Evolutionary conservation across 108 stramenopile genomes (phyloP).

Genomic region (Skeletonema marinoi): DNA sequence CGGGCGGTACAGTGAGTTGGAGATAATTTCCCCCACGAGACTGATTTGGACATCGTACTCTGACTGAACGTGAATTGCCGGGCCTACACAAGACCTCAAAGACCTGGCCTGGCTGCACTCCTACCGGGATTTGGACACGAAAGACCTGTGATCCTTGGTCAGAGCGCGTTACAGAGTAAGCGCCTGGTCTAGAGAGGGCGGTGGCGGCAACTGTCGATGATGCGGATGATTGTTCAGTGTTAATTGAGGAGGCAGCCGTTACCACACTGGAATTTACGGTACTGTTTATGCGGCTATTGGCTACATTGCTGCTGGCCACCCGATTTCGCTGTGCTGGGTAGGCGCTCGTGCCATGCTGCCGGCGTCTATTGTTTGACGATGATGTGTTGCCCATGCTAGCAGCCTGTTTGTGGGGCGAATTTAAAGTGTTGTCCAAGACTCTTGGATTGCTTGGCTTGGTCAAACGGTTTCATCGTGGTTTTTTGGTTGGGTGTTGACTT

Average conservation of each 20-base stretch:
- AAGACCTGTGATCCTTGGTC: constrained; percentile 71
- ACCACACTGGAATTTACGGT: neutral
- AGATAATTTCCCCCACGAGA: constrained; percentile 77
- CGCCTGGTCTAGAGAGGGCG: constrained; percentile 50
- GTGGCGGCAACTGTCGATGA: constrained; percentile 1
- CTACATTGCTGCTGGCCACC: neutral
- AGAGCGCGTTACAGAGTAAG: constrained; percentile 63
- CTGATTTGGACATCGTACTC: constrained; percentile 78
- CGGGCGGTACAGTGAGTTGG: constrained; percentile 83
- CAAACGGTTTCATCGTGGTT: neutral
- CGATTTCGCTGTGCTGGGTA: neutral
- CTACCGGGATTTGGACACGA: constrained; percentile 79
- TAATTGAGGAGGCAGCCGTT: neutral
- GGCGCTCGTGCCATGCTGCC: neutral
- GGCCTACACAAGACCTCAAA: constrained; percentile 71
- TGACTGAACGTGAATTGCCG: constrained; percentile 64
- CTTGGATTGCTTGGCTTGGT: no score
- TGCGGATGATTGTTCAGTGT: neutral
- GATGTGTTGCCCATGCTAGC: neutral
- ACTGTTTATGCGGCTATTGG: neutral
- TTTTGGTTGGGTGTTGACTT: neutral
- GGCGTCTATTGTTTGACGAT: neutral
- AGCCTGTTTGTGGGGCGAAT: neutral
- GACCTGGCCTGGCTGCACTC: constrained; percentile 68
- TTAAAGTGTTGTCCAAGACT: no score